These are phyloP conservation scores for Solanum medicagineum DNA, from an alignment of 257 asterid genomes.

Conservation along the genomic window DNA sequence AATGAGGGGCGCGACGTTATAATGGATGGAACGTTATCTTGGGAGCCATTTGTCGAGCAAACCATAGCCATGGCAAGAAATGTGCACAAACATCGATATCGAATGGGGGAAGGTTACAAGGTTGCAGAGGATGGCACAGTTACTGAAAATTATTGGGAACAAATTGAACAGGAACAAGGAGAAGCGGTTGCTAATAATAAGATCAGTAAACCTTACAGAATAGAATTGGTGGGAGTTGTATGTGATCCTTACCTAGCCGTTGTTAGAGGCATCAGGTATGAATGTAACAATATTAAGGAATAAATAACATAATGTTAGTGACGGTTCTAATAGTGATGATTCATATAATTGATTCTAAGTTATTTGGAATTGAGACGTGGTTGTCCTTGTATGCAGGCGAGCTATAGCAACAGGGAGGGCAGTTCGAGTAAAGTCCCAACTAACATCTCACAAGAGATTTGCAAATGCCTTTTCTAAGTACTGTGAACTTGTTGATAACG, in stretches of 20 bases:
- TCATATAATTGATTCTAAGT: not conserved
- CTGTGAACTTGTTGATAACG: conserved; percentile 69
- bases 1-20: conserved; percentile 96
- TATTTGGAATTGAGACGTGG: not conserved
- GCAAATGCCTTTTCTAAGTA: conserved; percentile 64
- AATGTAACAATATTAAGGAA: not conserved
- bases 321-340: not conserved
- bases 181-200: conserved; percentile 2
- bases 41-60: conserved; percentile 95
- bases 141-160: conserved; percentile 75
- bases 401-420: conserved; percentile 85
- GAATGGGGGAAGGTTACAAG: conserved; percentile 90
- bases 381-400: conserved; percentile 35
- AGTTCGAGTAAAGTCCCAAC: conserved; percentile 75
- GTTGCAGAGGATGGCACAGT: conserved; percentile 61
- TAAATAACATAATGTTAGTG: not conserved
- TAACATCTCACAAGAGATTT: conserved; percentile 86
- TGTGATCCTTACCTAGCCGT: conserved; percentile 88
- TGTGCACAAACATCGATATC: conserved; percentile 55
- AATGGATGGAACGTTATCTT: conserved; percentile 93
- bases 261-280: conserved; percentile 82
- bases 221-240: conserved; percentile 87
- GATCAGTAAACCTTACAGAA: conserved; percentile 54
- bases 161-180: conserved; percentile 24
- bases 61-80: conserved; percentile 79